Base-by-base conservation (phyloP, 352 stramenopile species). In the Pythium periplocum region DNA sequence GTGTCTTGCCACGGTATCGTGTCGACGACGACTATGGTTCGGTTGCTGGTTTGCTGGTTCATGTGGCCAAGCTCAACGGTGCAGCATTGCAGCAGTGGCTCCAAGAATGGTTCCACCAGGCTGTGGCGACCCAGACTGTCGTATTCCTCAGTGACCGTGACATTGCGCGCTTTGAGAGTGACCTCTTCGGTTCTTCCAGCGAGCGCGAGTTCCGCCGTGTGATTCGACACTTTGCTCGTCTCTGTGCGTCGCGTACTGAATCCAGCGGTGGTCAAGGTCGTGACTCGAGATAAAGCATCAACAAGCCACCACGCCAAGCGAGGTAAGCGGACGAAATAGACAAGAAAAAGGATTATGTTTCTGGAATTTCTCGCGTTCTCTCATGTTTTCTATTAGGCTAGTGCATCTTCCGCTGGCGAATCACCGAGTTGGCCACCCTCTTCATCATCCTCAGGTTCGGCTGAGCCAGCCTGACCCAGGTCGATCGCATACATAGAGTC, bases 11-110 rank as follows among this genome's bases (percentile, higher is more conserved):
- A 4, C 66, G 70, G 7, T 74, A 73, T 33, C 80, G 84, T 2
- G 68, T 95, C 7, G 84, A 95, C n/a, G 77, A 79, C 2, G 84
- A 95, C 37, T 86, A 82, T 37, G 84, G 84, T 12, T 95, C 84
- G 37, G 73, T 80, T 12, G 84, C 82, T 38, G 74, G 84, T 9
- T 68, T 93, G 12, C 58, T 93, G 17, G 64, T 91, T 32, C 80
- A 83, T 32, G 57, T 95, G 8, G 82, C 78, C 4, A 88, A 90
- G 51, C 47, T 86, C 6, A 62, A 90, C 40, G 84, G 82, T 3
- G 39, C 64, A 40, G 53, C 69, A 11, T 60, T 94, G 36, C 77
- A 79, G 34, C 68, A 82, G 47, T 85, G 69, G 54, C 60, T 90
- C 5, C 59, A 62, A 11, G 75, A 88, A 45, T 93, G 78, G 80